Base-by-base conservation (phyloP, 2,329 filamentous ascomycete species). In the Dactylella cylindrospora region DNA sequence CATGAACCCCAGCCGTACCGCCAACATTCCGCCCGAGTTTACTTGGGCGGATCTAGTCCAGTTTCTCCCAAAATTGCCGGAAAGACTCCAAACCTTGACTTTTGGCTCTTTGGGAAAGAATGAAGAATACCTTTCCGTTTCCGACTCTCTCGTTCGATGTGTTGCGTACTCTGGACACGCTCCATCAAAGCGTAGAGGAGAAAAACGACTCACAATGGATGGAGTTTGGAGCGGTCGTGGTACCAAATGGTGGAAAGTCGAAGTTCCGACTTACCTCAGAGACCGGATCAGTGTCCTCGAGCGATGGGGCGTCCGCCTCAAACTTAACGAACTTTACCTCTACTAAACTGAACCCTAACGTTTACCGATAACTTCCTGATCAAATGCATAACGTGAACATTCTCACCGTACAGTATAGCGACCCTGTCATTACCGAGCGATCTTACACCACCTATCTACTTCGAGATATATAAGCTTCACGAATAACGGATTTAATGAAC, bases 1-100 rank as follows among this genome's bases (percentile, higher is more conserved):
- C 33, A 62, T 62, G 57, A 62, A 62, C 33, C 57, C 57, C 36
- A 62, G 57, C 49, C 57, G 57, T 44, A 62, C 57, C 13, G 57
- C 57, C 15, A 62, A 62, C 32, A 62, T 62, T 50, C 57, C 57
- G 12, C 49, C 57, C n/a, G 57, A 62, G 26, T 54, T 49, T 23
- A 62, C 57, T 25, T 62, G 57, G 57, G 49, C 57, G 6, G 57
- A 62, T 22, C 49, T 62, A 20, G 46, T 62, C 17, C 57, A 35
- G 8, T 62, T 62, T 19, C 57, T 62, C 20, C 57, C 57, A 5
- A 62, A 62, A 36, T 20, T 62, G 8, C 57, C 57, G 22, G 57
- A 62, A 32, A 46, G 57, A 17, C 49, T 62, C 8, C 57, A 62
- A 38, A 62, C 57, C 8, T 36, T 62, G 19, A 54, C 57, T 12